phyloP scores from a whole-genome alignment of 768 basidiomycete species.

The Gyrodon lividus region DNA sequence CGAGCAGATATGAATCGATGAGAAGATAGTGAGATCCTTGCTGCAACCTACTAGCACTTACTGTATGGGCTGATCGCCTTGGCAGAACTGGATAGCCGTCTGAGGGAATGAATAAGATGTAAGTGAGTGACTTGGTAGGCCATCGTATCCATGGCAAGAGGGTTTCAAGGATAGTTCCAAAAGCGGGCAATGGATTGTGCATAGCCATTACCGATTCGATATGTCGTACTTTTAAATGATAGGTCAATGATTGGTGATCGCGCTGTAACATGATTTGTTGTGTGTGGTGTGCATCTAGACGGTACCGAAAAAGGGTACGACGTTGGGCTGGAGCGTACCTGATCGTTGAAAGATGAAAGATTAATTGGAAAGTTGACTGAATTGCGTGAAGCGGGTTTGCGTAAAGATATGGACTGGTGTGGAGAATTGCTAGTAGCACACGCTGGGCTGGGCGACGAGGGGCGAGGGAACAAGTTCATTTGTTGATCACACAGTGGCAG shows the following conservation, averaged over 20 bases:
- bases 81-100: conserved; percentile 7
- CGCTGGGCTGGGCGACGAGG: not conserved
- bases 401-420: conserved; percentile 5
- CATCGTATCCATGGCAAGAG: conserved; percentile 32
- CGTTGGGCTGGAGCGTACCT: conserved; percentile 28
- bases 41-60: not conserved
- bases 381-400: conserved; percentile 10
- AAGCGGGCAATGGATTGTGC: conserved; percentile 16
- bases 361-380: conserved; percentile 3
- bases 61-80: too few relatives aligned
- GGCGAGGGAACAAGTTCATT: not conserved
- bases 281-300: conserved; percentile 22
- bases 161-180: conserved; percentile 10
- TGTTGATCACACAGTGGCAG: conserved; percentile 1
- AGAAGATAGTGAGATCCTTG: not conserved
- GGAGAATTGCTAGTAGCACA: not conserved
- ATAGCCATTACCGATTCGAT: conserved; percentile 25
- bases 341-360: conserved; percentile 13
- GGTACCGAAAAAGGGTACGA: conserved; percentile 34
- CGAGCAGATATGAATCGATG: not conserved
- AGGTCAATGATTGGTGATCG: conserved; percentile 26
- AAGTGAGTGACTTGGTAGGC: not conserved
- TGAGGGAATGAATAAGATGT: not conserved
- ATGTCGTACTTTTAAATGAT: conserved; percentile 27
- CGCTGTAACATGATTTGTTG: conserved; percentile 22